Conservation (phyloP, 306 rosid genomes). For the Gillenia trifoliata region DNA sequence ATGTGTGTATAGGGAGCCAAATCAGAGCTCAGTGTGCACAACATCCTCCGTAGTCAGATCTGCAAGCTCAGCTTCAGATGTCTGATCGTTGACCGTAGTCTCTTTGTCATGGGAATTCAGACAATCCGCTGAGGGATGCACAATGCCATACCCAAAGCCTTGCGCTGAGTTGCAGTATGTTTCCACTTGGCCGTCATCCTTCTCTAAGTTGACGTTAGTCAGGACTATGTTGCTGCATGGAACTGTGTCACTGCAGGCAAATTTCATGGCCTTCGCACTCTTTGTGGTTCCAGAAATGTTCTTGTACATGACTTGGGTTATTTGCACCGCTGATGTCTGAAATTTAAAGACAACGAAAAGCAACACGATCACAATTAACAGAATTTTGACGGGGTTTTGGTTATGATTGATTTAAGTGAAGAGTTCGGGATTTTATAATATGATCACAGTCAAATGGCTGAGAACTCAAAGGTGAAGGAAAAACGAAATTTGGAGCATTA, state of each 20-base stretch:
- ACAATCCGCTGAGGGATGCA: conserved; percentile 97
- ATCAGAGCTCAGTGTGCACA: conserved; percentile 69
- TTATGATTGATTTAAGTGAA: neutral
- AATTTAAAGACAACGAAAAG: neutral
- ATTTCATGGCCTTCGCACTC: conserved; percentile 80
- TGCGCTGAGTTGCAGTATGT: conserved; percentile 90
- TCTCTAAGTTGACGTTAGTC: conserved; percentile 73
- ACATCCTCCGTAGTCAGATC: conserved; percentile 27
- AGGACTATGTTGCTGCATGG: conserved; percentile 83
- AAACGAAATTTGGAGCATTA: conserved; percentile 21
- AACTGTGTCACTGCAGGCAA: conserved; percentile 79
- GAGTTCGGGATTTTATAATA: neutral
- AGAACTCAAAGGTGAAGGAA: neutral
- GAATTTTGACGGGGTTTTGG: neutral
- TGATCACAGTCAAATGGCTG: neutral
- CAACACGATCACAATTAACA: neutral
- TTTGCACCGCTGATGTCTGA: conserved; percentile 73
- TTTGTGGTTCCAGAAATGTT: conserved; percentile 77
- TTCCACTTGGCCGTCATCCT: conserved; percentile 78
- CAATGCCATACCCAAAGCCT: conserved; percentile 69
- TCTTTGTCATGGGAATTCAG: conserved; percentile 59
- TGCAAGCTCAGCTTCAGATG: conserved; percentile 11
- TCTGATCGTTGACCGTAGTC: neutral
- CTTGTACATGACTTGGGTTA: conserved; percentile 68
- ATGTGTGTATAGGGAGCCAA: conserved; percentile 15